Evolutionary conservation across 2,329 filamentous ascomycete genomes (phyloP).

Genomic region (Verticillium nonalfalfae): DNA sequence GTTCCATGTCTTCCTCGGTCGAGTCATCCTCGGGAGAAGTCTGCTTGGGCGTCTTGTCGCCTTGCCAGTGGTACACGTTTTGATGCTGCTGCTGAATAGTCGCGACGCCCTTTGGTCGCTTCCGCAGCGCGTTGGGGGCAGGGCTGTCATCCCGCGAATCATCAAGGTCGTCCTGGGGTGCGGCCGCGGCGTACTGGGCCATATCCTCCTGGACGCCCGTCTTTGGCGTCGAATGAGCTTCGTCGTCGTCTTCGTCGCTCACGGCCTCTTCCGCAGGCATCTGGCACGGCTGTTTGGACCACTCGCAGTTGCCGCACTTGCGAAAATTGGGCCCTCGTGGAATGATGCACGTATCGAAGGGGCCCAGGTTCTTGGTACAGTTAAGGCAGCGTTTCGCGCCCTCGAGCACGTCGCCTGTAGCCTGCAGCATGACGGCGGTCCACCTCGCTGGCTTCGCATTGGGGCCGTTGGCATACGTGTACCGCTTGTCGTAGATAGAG

Average conservation of each 20-base stretch:
- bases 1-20: slow-evolving; percentile 2
- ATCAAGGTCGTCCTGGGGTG: neutral
- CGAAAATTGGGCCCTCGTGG: slow-evolving; percentile 33
- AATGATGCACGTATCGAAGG: slow-evolving; percentile 38
- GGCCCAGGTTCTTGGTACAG: slow-evolving; percentile 34
- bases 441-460: slow-evolving; percentile 24
- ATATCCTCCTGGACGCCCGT: neutral
- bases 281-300: slow-evolving; percentile 32
- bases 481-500: slow-evolving; percentile 32
- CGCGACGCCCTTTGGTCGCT: slow-evolving; percentile 2
- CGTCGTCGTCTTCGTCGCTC: neutral
- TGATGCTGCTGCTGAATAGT: neutral
- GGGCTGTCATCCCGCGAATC: neutral
- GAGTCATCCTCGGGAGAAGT: neutral
- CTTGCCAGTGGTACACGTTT: neutral
- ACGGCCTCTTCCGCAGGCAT: neutral
- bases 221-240: neutral
- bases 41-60: neutral
- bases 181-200: neutral
- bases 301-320: slow-evolving; percentile 46
- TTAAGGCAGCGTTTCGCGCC: slow-evolving; percentile 31
- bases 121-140: neutral
- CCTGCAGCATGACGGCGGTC: slow-evolving; percentile 43
- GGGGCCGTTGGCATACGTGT: slow-evolving; percentile 26
- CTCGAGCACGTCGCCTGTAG: slow-evolving; percentile 29